phyloP scores from a whole-genome alignment of 1,139 yeast genomes.

The Magnusiomyces clavatus region DNA sequence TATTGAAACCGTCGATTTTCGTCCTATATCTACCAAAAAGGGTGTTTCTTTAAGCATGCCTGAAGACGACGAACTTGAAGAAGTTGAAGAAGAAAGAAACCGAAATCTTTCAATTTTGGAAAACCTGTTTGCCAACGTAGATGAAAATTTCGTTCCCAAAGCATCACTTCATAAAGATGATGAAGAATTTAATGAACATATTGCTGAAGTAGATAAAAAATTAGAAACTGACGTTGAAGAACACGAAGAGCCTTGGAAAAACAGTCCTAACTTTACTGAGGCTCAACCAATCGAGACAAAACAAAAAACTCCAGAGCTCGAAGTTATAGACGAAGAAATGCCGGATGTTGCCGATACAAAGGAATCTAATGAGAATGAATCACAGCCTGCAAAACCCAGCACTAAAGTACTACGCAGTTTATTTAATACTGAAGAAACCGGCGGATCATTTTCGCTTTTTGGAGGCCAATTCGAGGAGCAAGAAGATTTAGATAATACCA shows the following conservation, averaged over 20 bases:
- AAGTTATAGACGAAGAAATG: conserved; percentile 23
- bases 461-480: conserved; percentile 23
- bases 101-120: conserved; percentile 22
- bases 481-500: conserved; percentile 11
- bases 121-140: conserved; percentile 23
- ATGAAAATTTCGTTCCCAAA: conserved; percentile 18
- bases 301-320: conserved; percentile 25
- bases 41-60: conserved; percentile 4
- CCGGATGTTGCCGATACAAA: conserved; percentile 21
- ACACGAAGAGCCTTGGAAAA: conserved; percentile 28
- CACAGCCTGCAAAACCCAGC: conserved; percentile 3
- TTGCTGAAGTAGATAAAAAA: conserved; percentile 31
- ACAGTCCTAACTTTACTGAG: conserved; percentile 19
- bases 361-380: conserved; percentile 23
- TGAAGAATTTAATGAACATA: conserved; percentile 17
- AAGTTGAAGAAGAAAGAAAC: conserved; percentile 20
- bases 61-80: conserved; percentile 15
- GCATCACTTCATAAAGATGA: conserved; percentile 28
- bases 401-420: conserved; percentile 45
- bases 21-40: conserved; percentile 5
- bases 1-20: conserved; percentile 41
- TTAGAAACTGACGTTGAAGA: conserved; percentile 31
- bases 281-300: conserved; percentile 11
- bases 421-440: conserved; percentile 45
- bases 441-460: conserved; percentile 21